These are phyloP conservation scores for Fusarium fujikuroi DNA, from an alignment of 2,329 filamentous ascomycete genomes.

Conservation along the genomic window DNA sequence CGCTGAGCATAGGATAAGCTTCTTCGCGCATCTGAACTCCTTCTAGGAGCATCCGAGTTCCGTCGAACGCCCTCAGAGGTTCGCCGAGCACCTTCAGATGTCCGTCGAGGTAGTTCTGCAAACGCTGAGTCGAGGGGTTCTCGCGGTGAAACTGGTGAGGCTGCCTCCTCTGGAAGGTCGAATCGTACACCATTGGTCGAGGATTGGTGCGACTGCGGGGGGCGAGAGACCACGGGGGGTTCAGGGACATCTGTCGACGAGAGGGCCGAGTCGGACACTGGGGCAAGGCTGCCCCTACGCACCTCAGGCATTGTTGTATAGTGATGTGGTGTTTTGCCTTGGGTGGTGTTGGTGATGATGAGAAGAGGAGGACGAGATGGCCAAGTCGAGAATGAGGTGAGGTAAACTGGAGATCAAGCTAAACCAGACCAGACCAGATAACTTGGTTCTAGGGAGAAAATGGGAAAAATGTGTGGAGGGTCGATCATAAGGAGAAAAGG, in stretches of 20 bases:
- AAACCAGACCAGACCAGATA: slow-evolving; percentile 4
- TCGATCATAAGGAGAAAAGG: background rate
- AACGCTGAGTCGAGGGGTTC: slow-evolving; percentile 26
- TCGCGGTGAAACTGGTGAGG: slow-evolving; percentile 15
- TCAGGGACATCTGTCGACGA: slow-evolving; percentile 28
- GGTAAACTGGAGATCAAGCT: background rate
- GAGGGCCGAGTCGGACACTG: slow-evolving; percentile 36
- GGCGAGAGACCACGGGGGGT: slow-evolving; percentile 15
- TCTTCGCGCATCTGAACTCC: slow-evolving; percentile 40
- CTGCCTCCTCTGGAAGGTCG: slow-evolving; percentile 17
- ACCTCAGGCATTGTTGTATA: slow-evolving; percentile 45
- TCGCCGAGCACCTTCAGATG: slow-evolving; percentile 28
- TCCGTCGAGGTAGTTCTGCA: slow-evolving; percentile 40
- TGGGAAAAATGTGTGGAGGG: background rate
- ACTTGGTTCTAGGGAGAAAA: slow-evolving; percentile 1
- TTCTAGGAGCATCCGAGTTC: slow-evolving; percentile 39
- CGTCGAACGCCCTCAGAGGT: slow-evolving; percentile 28
- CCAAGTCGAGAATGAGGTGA: background rate
- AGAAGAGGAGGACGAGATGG: background rate
- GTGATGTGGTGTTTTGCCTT: background rate
- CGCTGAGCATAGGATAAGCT: slow-evolving; percentile 52
- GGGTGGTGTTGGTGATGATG: background rate
- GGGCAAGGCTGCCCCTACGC: slow-evolving; percentile 42
- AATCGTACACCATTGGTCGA: slow-evolving; percentile 34
- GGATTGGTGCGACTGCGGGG: slow-evolving; percentile 27